phyloP scores from a whole-genome alignment of 2,329 filamentous ascomycete genomes.

The Tolypocladium amazonense region DNA sequence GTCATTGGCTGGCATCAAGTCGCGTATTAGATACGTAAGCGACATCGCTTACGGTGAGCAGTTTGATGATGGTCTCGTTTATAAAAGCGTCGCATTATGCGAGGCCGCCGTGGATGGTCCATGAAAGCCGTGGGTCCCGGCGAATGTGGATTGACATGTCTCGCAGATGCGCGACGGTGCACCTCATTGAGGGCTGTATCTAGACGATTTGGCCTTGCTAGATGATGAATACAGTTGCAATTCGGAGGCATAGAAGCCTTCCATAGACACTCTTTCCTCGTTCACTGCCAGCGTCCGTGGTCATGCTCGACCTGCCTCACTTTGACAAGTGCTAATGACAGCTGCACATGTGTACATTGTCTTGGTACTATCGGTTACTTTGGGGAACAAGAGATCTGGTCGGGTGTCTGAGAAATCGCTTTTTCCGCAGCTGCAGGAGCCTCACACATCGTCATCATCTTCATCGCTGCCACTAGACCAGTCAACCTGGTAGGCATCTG shows the following conservation, averaged over 20 bases:
- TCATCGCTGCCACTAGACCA: conserved; percentile 71
- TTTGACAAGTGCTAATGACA: not conserved
- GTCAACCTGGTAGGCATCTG: conserved; percentile 80
- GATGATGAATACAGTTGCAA: conserved; percentile 19
- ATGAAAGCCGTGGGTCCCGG: not conserved
- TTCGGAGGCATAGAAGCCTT: conserved; percentile 2
- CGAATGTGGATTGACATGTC: not conserved
- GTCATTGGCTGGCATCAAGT: not conserved
- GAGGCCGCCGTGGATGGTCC: not conserved
- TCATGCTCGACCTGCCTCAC: not conserved
- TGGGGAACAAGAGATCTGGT: not conserved
- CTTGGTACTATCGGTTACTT: not conserved
- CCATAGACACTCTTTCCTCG: not conserved
- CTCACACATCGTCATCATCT: conserved; percentile 48
- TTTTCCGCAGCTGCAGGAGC: not conserved
- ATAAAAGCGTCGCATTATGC: not conserved
- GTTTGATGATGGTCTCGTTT: not conserved
- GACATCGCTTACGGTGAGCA: conserved; percentile 2
- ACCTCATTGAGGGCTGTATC: conserved; percentile 13
- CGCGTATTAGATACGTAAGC: not conserved
- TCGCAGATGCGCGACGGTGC: conserved; percentile 7
- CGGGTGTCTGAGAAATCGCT: not conserved
- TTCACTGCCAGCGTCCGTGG: not conserved
- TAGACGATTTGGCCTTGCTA: conserved; percentile 16
- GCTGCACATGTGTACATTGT: not conserved